phyloP scores from a whole-genome alignment of 2,329 filamentous ascomycete species.

The Fusarium oligoseptatum region DNA sequence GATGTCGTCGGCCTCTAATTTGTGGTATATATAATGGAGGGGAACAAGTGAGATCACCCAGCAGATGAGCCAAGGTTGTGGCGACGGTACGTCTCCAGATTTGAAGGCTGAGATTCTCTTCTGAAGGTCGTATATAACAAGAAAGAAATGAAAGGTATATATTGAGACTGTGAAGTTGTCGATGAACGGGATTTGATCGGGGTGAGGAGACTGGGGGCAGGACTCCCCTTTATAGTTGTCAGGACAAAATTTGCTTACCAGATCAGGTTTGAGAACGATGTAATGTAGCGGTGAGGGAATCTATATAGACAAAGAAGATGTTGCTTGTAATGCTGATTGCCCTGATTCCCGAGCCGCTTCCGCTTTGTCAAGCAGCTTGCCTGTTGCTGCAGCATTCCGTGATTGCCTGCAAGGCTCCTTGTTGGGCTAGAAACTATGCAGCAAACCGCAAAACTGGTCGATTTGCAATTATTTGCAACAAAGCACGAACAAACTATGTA shows the following conservation, averaged over 20 bases:
- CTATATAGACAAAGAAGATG: neutral
- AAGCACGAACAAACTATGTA: no score
- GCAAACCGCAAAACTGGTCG: neutral
- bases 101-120: no score
- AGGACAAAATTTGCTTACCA: neutral
- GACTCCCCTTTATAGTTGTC: neutral
- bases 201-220: neutral
- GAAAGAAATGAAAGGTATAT: neutral
- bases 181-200: neutral
- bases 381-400: neutral
- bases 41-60: no score
- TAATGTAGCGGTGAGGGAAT: neutral
- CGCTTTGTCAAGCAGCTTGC: neutral
- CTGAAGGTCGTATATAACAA: neutral
- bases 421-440: neutral
- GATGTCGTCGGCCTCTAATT: no score
- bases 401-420: neutral
- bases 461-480: no score
- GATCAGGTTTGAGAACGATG: neutral
- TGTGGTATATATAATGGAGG: no score
- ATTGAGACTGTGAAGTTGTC: neutral
- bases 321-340: neutral
- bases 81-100: no score
- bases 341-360: neutral
- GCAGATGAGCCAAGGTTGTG: no score